Base-by-base conservation (phyloP, 2,329 filamentous ascomycete species). In the Fusarium equiseti region DNA sequence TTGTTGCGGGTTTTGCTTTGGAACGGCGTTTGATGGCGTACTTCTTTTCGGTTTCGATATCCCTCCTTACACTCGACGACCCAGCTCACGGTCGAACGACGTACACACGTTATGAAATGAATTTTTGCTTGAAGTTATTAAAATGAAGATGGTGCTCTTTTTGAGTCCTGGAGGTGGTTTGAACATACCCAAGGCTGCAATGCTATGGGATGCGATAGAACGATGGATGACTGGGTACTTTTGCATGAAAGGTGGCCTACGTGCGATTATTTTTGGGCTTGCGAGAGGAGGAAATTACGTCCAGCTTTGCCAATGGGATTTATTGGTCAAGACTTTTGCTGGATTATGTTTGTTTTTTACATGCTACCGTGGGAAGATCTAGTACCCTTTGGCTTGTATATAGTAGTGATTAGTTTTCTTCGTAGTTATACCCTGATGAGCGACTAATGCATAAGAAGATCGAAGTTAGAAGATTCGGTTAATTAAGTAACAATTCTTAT, bases 341-440 rank as follows among this genome's bases (percentile, higher is more conserved):
- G 64, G 63, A 59, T 61, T 64, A 68, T 72, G 51, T 54, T 20
- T 70, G 44, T 70, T 48, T 48, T 70, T 55, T 73, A 62, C 75
- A 73, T 66, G 69, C 67, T 66, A 63, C 55, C 29, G 40, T 58
- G 63, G 63, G 71, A 49, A 26, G 20, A 51, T 49, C 56, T 68
- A 40, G 59, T 50, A 42, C 49, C 49, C 61, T 59, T 56, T 62
- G 64, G 70, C 64, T 63, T 77, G 76, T 73, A 73, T 77, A 75
- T 75, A 75, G 73, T 64, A 55, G 70, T 75, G 71, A 74, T 75
- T 78, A 79, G 77, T 66, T 78, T 73, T 72, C 71, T 77, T 77
- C 66, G 74, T 77, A 80, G 77, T 72, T 81, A 81, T 81, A 81
- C 79, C 79, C 79, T 73, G 73, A 74, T 67, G 73, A 78, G 74